A percentile compares a stretch with the other conserved stretches of the same genome.
Evolutionary conservation across 345 rosid genomes (phyloP).

Genomic region (Bruguiera sexangula): DNA sequence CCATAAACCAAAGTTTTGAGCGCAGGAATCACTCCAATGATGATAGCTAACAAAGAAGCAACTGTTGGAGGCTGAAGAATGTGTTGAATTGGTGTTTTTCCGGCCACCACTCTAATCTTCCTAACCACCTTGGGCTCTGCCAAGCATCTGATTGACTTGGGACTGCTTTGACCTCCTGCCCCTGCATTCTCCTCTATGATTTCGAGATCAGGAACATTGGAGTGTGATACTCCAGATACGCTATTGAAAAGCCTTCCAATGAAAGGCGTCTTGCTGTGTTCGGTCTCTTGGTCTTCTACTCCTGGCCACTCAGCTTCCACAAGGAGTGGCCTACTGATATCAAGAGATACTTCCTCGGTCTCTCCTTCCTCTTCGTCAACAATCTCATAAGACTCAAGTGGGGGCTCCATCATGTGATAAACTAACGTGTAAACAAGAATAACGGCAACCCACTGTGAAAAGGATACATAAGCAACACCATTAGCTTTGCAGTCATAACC

Average conservation of each 20-base stretch:
- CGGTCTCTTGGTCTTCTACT: slow-evolving; percentile 27
- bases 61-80: slow-evolving; percentile 91
- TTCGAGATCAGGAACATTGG: slow-evolving; percentile 10
- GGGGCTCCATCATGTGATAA: slow-evolving; percentile 53
- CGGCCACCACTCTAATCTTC: slow-evolving; percentile 77
- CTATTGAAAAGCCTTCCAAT: slow-evolving; percentile 29
- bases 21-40: slow-evolving; percentile 71
- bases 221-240: slow-evolving; percentile 10
- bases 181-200: neutral
- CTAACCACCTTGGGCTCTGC: slow-evolving; percentile 90
- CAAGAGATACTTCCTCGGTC: slow-evolving; percentile 3
- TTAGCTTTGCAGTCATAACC: slow-evolving; percentile 19
- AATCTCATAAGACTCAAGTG: slow-evolving; percentile 27
- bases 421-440: slow-evolving; percentile 42
- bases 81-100: slow-evolving; percentile 83
- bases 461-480: slow-evolving; percentile 43
- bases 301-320: slow-evolving; percentile 44
- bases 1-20: slow-evolving; percentile 65
- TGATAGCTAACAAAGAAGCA: slow-evolving; percentile 77
- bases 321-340: slow-evolving; percentile 30
- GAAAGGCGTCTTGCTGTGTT: slow-evolving; percentile 36
- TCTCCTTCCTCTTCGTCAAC: slow-evolving; percentile 9
- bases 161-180: slow-evolving; percentile 36
- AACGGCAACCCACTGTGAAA: slow-evolving; percentile 45
- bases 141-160: slow-evolving; percentile 65